Percentiles rank a stretch among this genome's conserved stretches.
Conservation (phyloP, 176 grass and related monocot genomes). For the Melocanna baccifera region DNA sequence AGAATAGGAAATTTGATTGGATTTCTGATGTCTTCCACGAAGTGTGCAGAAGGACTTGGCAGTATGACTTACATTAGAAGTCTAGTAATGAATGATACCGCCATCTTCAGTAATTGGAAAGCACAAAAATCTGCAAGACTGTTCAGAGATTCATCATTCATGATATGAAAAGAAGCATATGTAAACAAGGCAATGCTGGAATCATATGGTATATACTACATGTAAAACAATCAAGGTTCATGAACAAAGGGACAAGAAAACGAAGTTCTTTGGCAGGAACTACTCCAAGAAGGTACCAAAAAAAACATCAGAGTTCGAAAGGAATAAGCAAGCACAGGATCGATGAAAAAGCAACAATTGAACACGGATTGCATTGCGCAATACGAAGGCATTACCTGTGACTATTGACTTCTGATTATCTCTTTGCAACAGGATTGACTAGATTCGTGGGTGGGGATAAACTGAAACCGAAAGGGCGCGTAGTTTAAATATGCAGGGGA, state of each 20-base stretch:
- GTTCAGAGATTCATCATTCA: not conserved
- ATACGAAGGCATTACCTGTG: not conserved
- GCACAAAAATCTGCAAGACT: not conserved
- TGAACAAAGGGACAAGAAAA: too few relatives aligned
- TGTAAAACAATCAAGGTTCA: not conserved
- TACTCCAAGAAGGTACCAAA: not conserved
- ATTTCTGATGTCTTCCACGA: not conserved
- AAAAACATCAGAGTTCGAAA: not conserved
- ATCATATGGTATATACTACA: not conserved
- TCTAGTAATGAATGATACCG: slow-evolving; percentile 54
- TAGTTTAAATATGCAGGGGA: slow-evolving; percentile 1
- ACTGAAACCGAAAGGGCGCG: not conserved
- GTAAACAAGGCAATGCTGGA: not conserved
- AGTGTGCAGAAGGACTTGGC: not conserved
- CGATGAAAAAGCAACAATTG: not conserved
- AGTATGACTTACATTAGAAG: slow-evolving; percentile 50
- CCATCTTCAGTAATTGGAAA: slow-evolving; percentile 43
- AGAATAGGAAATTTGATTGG: not conserved
- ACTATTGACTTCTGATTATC: not conserved
- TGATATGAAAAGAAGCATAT: not conserved
- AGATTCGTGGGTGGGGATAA: not conserved
- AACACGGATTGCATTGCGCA: not conserved
- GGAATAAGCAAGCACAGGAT: not conserved
- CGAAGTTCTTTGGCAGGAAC: not conserved
- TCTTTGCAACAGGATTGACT: not conserved